Conservation (phyloP, 345 rosid genomes). For the Brassica nigra region DNA sequence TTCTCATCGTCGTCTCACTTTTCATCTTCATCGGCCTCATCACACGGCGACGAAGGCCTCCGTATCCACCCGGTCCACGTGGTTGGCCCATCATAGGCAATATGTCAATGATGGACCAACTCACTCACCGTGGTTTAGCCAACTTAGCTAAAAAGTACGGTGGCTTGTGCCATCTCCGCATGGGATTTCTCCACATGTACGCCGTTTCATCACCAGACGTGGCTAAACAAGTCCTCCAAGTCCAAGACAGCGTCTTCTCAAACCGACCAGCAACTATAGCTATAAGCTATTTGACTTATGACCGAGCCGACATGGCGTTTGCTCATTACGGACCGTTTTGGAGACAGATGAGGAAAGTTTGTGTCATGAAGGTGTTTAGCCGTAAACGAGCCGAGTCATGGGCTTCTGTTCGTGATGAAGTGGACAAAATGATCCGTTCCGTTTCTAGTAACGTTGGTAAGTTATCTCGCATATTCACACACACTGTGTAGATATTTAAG, state of each 20-base stretch:
- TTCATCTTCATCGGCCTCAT: constrained; percentile 48
- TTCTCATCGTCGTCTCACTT: constrained; percentile 46
- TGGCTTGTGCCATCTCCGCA: constrained; percentile 74
- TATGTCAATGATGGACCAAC: constrained; percentile 86
- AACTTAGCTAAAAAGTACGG: constrained; percentile 68
- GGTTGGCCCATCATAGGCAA: constrained; percentile 86
- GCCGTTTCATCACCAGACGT: constrained; percentile 69
- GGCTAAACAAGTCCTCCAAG: constrained; percentile 81
- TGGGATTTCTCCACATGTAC: constrained; percentile 76
- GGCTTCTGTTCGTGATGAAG: constrained; percentile 91
- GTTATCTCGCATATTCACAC: neutral
- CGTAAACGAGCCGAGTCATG: constrained; percentile 93
- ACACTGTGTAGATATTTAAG: neutral
- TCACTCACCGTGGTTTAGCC: constrained; percentile 89
- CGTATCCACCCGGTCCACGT: constrained; percentile 86
- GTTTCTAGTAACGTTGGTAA: constrained; percentile 52
- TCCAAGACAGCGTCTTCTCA: constrained; percentile 83
- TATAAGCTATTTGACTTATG: constrained; percentile 79
- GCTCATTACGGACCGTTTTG: constrained; percentile 96
- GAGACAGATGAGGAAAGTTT: constrained; percentile 96
- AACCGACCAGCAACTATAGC: constrained; percentile 88
- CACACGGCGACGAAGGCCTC: constrained; percentile 46
- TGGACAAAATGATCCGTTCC: constrained; percentile 49
- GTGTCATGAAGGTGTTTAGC: constrained; percentile 89
- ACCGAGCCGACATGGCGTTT: constrained; percentile 94